Percentiles rank a stretch among this genome's conserved stretches.
phyloP scores from a whole-genome alignment of 768 basidiomycete species.

The Plicaturopsis crispa region DNA sequence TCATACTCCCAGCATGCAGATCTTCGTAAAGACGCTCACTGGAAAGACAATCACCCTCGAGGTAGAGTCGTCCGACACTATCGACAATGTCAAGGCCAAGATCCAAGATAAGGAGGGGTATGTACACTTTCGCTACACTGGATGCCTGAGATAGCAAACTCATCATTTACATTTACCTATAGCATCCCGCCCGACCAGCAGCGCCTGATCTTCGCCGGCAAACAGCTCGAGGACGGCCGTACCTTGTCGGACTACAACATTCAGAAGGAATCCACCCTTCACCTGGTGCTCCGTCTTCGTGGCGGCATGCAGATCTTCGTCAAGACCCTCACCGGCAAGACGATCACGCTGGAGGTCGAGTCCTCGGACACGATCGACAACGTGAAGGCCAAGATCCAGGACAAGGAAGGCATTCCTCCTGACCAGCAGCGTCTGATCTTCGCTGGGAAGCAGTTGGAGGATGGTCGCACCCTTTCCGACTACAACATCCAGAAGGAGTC shows the following conservation, averaged over 20 bases:
- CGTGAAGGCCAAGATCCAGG: slow-evolving; percentile 88
- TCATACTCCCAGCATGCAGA: slow-evolving; percentile 52
- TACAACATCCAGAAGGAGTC: slow-evolving; percentile 92
- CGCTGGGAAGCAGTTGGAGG: slow-evolving; percentile 89
- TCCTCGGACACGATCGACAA: slow-evolving; percentile 85
- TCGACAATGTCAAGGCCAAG: slow-evolving; percentile 76
- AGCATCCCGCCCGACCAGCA: slow-evolving; percentile 86
- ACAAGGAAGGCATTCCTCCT: slow-evolving; percentile 85
- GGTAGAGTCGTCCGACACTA: slow-evolving; percentile 73
- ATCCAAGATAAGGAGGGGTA: slow-evolving; percentile 79
- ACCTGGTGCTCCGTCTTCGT: slow-evolving; percentile 76
- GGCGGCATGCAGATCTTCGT: slow-evolving; percentile 87
- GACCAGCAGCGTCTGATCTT: slow-evolving; percentile 91
- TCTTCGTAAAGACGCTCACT: slow-evolving; percentile 83
- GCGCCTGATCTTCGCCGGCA: slow-evolving; percentile 94
- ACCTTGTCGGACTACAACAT: slow-evolving; percentile 89
- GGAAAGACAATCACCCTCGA: slow-evolving; percentile 90
- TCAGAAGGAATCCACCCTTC: slow-evolving; percentile 93
- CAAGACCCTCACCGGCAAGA: slow-evolving; percentile 83
- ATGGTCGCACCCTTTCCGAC: slow-evolving; percentile 84
- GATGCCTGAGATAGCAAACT: no score
- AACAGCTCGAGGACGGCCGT: slow-evolving; percentile 92
- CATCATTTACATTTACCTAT: neutral
- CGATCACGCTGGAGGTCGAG: slow-evolving; percentile 86
- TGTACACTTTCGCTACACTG: slow-evolving; percentile 13